A percentile compares a stretch with the other conserved stretches of the same genome.
Evolutionary conservation across 257 asterid species (phyloP).

Genomic region (Solanum dulcamara): DNA sequence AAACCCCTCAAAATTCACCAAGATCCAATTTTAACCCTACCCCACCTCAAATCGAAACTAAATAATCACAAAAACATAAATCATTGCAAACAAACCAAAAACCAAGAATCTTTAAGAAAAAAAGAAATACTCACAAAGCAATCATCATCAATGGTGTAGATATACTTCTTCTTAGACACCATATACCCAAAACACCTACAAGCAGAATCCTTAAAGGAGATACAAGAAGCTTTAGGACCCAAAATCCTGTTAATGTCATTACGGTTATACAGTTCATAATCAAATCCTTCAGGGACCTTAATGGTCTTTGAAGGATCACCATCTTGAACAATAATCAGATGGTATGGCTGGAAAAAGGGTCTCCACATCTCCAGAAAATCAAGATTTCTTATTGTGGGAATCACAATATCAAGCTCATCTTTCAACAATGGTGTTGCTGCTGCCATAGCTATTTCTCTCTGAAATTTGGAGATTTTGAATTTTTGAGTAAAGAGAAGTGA

Average conservation of each 20-base stretch:
- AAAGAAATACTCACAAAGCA: conserved; percentile 50
- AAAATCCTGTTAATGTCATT: conserved; percentile 68
- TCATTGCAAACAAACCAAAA: background rate
- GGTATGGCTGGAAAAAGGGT: conserved; percentile 66
- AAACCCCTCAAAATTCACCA: background rate
- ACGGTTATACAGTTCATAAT: conserved; percentile 63
- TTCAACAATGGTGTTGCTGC: conserved; percentile 43
- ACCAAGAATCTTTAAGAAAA: background rate
- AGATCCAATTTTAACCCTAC: background rate
- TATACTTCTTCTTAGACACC: conserved; percentile 85
- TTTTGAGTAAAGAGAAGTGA: background rate
- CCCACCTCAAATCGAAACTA: background rate
- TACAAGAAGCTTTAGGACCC: conserved; percentile 78
- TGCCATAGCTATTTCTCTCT: conserved; percentile 20
- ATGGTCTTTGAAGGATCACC: conserved; percentile 63
- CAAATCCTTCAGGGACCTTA: conserved; percentile 57
- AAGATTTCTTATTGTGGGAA: conserved; percentile 69
- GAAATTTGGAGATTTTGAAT: background rate
- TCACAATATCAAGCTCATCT: conserved; percentile 71
- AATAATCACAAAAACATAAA: background rate
- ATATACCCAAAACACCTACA: conserved; percentile 71
- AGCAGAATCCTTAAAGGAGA: conserved; percentile 74
- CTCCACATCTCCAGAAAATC: conserved; percentile 84
- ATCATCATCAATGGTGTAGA: conserved; percentile 73
- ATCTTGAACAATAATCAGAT: conserved; percentile 71